These are phyloP conservation scores for Trypanosoma scelopori DNA, from an alignment of 208 protist species.

Conservation along the genomic window DNA sequence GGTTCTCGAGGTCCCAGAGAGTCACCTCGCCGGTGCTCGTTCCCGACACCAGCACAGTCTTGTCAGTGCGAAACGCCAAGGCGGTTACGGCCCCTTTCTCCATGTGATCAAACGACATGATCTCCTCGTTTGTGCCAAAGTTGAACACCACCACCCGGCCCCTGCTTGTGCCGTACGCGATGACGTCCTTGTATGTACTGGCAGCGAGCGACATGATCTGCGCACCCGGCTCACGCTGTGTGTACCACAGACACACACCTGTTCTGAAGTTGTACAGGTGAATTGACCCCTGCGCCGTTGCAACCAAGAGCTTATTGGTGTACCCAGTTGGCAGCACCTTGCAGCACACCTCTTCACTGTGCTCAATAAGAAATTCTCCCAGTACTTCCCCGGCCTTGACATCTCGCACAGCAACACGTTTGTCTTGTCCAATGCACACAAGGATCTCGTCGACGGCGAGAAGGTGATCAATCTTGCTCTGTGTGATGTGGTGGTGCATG, in stretches of 20 bases:
- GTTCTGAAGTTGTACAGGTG: constrained; percentile 89
- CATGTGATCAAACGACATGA: constrained; percentile 71
- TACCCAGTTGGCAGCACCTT: constrained; percentile 64
- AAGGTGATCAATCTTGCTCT: constrained; percentile 48
- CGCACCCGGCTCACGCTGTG: constrained; percentile 15
- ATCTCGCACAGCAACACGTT: constrained; percentile 69
- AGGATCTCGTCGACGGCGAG: constrained; percentile 81
- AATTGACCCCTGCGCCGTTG: constrained; percentile 72
- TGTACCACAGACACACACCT: constrained; percentile 71
- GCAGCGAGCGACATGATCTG: constrained; percentile 59
- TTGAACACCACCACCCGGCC: constrained; percentile 76
- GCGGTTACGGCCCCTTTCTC: constrained; percentile 68
- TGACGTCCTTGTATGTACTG: constrained; percentile 81
- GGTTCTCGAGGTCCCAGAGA: constrained; percentile 83
- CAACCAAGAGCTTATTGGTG: constrained; percentile 84
- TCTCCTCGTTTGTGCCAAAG: constrained; percentile 53
- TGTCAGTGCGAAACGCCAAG: constrained; percentile 82
- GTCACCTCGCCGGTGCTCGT: constrained; percentile 78
- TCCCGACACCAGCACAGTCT: constrained; percentile 69
- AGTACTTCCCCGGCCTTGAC: constrained; percentile 65
- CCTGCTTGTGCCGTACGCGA: constrained; percentile 77
- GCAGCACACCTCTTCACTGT: constrained; percentile 56
- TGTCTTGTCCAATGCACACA: constrained; percentile 71
- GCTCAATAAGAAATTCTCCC: constrained; percentile 57
- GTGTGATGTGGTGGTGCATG: constrained; percentile 50